phyloP scores from a whole-genome alignment of 2,329 filamentous ascomycete species.

The Fusarium devonianum region DNA sequence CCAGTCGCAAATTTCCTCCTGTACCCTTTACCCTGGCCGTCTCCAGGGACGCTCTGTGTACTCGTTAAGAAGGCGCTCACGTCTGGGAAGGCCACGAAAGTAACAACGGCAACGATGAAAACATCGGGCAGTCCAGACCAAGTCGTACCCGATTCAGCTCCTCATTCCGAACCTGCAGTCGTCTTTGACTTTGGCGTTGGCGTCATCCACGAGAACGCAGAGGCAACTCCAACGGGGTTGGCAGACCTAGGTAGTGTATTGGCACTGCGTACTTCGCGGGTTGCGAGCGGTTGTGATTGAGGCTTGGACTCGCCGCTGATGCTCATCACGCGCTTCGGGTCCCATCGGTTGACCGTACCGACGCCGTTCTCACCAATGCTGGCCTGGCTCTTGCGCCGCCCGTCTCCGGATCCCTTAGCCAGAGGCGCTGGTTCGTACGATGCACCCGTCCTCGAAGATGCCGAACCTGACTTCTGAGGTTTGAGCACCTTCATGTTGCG shows the following conservation, averaged over 20 bases:
- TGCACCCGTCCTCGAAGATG: slow-evolving; percentile 57
- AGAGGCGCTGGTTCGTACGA: slow-evolving; percentile 60
- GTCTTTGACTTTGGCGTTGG: slow-evolving; percentile 50
- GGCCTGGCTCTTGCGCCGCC: slow-evolving; percentile 62
- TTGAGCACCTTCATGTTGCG: slow-evolving; percentile 92
- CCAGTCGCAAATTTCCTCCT: slow-evolving; percentile 26
- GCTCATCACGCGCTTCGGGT: slow-evolving; percentile 59
- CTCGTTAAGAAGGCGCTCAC: background rate
- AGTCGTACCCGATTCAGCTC: background rate
- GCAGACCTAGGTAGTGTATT: slow-evolving; percentile 62
- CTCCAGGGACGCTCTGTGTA: background rate
- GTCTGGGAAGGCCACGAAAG: slow-evolving; percentile 16
- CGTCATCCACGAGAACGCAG: slow-evolving; percentile 93
- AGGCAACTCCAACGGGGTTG: slow-evolving; percentile 91
- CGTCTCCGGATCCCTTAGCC: slow-evolving; percentile 56
- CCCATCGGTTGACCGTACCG: slow-evolving; percentile 55
- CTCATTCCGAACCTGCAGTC: slow-evolving; percentile 41
- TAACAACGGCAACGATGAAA: background rate
- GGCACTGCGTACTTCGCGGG: slow-evolving; percentile 48
- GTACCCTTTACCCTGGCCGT: slow-evolving; percentile 22
- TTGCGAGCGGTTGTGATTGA: slow-evolving; percentile 45
- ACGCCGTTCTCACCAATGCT: slow-evolving; percentile 44
- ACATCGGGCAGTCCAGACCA: background rate
- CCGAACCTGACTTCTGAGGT: slow-evolving; percentile 71
- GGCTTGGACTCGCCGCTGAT: slow-evolving; percentile 49